Percentiles rank a stretch among this genome's conserved stretches.
Evolutionary conservation across 352 stramenopile genomes (phyloP).

Genomic region (Phytophthora idaei): DNA sequence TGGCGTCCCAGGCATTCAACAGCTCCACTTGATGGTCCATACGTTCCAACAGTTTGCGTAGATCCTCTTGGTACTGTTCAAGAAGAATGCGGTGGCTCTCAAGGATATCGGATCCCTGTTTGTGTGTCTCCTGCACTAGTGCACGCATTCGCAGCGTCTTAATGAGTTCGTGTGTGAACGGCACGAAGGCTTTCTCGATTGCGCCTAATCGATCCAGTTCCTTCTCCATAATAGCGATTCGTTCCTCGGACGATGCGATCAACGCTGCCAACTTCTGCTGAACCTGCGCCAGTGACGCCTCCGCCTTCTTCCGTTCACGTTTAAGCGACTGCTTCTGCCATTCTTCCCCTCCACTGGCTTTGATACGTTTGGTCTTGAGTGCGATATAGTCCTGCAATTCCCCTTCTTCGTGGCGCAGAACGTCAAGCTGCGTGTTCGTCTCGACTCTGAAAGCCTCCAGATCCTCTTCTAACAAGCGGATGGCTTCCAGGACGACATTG

Average conservation of each 20-base stretch:
- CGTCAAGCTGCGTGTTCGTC: slow-evolving; percentile 68
- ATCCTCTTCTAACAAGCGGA: slow-evolving; percentile 56
- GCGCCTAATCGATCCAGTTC: slow-evolving; percentile 65
- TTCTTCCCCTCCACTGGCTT: slow-evolving; percentile 69
- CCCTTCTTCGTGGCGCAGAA: slow-evolving; percentile 59
- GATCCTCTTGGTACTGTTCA: slow-evolving; percentile 60
- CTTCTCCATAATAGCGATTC: slow-evolving; percentile 65
- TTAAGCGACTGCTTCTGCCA: slow-evolving; percentile 87
- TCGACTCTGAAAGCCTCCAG: slow-evolving; percentile 64
- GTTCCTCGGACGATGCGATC: slow-evolving; percentile 49
- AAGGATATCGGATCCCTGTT: slow-evolving; percentile 47
- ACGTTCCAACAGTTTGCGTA: slow-evolving; percentile 56
- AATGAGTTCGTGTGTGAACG: slow-evolving; percentile 80
- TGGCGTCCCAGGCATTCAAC: slow-evolving; percentile 72
- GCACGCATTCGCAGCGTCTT: slow-evolving; percentile 45
- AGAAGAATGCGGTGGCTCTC: slow-evolving; percentile 50
- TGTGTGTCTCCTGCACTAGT: slow-evolving; percentile 48
- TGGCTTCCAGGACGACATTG: slow-evolving; percentile 57
- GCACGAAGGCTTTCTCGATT: slow-evolving; percentile 77
- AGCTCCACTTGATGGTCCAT: slow-evolving; percentile 57
- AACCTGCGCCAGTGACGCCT: slow-evolving; percentile 61
- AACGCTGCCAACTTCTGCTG: slow-evolving; percentile 55
- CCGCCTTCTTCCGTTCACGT: slow-evolving; percentile 82
- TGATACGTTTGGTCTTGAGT: slow-evolving; percentile 80
- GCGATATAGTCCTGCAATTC: slow-evolving; percentile 79